phyloP scores from a whole-genome alignment of 371 early-diverging fungal species.

The Mortierella sp. region DNA sequence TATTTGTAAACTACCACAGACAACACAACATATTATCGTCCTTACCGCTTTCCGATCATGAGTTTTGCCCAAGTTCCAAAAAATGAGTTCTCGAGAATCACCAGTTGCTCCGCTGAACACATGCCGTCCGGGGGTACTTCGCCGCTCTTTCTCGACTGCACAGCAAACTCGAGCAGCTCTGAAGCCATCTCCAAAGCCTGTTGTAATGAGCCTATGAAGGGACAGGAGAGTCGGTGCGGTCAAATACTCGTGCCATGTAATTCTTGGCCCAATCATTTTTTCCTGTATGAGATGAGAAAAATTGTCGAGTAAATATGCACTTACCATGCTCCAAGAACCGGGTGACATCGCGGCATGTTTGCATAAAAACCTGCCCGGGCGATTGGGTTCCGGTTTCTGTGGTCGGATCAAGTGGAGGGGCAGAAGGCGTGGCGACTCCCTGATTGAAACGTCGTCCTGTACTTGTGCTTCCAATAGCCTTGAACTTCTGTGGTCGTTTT shows the following conservation, averaged over 20 bases:
- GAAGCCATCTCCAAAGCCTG: slow-evolving; percentile 31
- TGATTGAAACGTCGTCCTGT: slow-evolving; percentile 19
- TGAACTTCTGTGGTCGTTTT: slow-evolving; percentile 22
- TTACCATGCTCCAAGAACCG: slow-evolving; percentile 39
- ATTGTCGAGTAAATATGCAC: too few relatives aligned
- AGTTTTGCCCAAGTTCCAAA: slow-evolving; percentile 46
- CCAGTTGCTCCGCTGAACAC: slow-evolving; percentile 18
- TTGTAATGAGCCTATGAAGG: slow-evolving; percentile 18
- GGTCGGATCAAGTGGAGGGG: not conserved
- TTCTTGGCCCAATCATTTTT: not conserved
- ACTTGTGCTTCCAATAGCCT: slow-evolving; percentile 21
- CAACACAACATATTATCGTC: not conserved
- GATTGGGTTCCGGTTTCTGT: slow-evolving; percentile 1
- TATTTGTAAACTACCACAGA: not conserved
- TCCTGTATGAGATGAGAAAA: too few relatives aligned
- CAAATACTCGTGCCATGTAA: not conserved
- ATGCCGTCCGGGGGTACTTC: slow-evolving; percentile 5
- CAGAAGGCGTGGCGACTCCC: not conserved
- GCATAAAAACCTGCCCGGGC: slow-evolving; percentile 19
- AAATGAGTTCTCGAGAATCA: slow-evolving; percentile 27
- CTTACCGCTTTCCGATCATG: slow-evolving; percentile 44
- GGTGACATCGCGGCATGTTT: slow-evolving; percentile 36
- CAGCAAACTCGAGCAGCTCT: slow-evolving; percentile 12
- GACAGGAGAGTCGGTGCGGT: not conserved
- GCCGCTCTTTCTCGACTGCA: slow-evolving; percentile 31